These are phyloP conservation scores for Alternaria conjuncta DNA, from an alignment of 2,329 filamentous ascomycete species.

Conservation along the genomic window DNA sequence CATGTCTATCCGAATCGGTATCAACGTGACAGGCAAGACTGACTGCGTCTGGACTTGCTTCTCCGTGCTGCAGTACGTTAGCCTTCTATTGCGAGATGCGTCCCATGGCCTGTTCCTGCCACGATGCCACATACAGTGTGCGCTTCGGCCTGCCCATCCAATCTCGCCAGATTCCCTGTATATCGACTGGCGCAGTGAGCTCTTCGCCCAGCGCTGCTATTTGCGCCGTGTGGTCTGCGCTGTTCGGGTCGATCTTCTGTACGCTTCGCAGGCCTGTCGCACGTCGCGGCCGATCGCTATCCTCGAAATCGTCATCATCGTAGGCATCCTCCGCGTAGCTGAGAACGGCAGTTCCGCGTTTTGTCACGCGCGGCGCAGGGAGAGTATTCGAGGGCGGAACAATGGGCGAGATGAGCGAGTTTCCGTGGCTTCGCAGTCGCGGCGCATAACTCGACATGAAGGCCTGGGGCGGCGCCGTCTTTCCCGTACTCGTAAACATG, in stretches of 20 bases:
- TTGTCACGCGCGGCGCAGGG: slow-evolving; percentile 83
- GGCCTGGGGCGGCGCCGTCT: slow-evolving; percentile 72
- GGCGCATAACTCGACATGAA: slow-evolving; percentile 93
- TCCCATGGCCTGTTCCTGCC: not conserved
- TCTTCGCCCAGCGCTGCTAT: slow-evolving; percentile 85
- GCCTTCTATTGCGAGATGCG: not conserved
- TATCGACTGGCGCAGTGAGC: slow-evolving; percentile 74
- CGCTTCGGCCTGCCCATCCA: slow-evolving; percentile 82
- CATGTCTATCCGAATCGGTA: slow-evolving; percentile 95
- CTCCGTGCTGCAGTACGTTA: slow-evolving; percentile 56
- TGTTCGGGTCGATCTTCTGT: slow-evolving; percentile 68
- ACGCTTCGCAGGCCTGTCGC: slow-evolving; percentile 84
- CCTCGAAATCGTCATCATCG: slow-evolving; percentile 80
- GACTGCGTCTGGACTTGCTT: slow-evolving; percentile 70
- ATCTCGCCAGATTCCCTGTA: slow-evolving; percentile 91
- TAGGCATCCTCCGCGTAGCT: slow-evolving; percentile 98
- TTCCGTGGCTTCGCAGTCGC: slow-evolving; percentile 86
- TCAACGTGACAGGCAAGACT: slow-evolving; percentile 83
- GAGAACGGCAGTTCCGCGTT: slow-evolving; percentile 93
- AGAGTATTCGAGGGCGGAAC: slow-evolving; percentile 73
- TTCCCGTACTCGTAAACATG: slow-evolving; percentile 51
- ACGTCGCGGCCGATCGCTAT: slow-evolving; percentile 72
- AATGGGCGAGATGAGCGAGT: slow-evolving; percentile 86
- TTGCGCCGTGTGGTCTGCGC: slow-evolving; percentile 67
- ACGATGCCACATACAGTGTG: slow-evolving; percentile 50